phyloP scores from a whole-genome alignment of 805 yeast species.

The Barnettozyma sp. region DNA sequence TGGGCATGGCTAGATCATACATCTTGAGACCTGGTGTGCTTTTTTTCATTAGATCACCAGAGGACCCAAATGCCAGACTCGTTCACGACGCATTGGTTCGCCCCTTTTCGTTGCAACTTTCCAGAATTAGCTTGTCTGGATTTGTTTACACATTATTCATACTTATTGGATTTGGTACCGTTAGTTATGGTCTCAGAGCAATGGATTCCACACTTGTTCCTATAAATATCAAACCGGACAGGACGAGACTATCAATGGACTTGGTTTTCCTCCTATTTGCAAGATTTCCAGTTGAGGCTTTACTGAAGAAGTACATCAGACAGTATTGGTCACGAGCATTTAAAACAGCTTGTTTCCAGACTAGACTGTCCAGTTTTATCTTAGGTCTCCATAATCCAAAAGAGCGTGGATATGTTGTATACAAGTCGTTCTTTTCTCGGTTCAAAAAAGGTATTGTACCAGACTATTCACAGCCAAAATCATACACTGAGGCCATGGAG shows the following conservation, averaged over 20 bases:
- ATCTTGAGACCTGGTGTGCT: constrained; percentile 84
- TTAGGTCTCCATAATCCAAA: constrained; percentile 52
- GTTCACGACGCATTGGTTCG: constrained; percentile 81
- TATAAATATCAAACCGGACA: constrained; percentile 5
- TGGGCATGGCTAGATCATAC: constrained; percentile 69
- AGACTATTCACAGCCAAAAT: constrained; percentile 53
- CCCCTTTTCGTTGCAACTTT: constrained; percentile 65
- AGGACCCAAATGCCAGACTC: constrained; percentile 82
- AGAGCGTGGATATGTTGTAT: constrained; percentile 65
- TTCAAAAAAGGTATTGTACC: constrained; percentile 36
- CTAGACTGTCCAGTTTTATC: constrained; percentile 80
- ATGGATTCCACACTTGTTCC: constrained; percentile 19
- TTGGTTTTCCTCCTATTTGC: background rate
- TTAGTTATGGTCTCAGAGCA: constrained; percentile 16
- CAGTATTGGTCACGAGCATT: constrained; percentile 60
- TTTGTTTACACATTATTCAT: constrained; percentile 70
- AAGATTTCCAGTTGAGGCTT: constrained; percentile 1
- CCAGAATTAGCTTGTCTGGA: constrained; percentile 66
- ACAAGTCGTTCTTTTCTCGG: constrained; percentile 42
- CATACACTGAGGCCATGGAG: constrained; percentile 37
- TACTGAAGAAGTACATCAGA: constrained; percentile 32
- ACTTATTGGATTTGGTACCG: constrained; percentile 61
- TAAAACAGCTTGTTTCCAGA: constrained; percentile 41
- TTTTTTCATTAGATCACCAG: constrained; percentile 89
- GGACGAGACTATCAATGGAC: background rate